These are phyloP conservation scores for Colletotrichum neosansevieriae DNA, from an alignment of 2,329 filamentous ascomycete genomes.

Conservation along the genomic window DNA sequence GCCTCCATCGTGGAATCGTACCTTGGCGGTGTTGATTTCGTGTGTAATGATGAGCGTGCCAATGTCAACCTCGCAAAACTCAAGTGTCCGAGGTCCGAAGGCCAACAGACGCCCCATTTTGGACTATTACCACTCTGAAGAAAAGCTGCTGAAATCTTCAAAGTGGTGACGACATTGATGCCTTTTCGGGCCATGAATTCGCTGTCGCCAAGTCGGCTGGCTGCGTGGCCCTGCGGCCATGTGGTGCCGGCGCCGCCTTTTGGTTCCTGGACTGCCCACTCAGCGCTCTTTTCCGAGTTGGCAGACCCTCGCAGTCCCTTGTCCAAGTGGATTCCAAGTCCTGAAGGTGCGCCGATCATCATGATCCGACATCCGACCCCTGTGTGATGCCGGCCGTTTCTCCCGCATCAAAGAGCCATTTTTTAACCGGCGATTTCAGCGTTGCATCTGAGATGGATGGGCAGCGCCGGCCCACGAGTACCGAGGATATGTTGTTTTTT, in stretches of 20 bases:
- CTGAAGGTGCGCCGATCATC: conserved; percentile 13
- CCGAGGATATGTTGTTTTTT: background rate
- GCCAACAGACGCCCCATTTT: background rate
- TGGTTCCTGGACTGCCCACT: conserved; percentile 4
- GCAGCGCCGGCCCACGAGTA: background rate
- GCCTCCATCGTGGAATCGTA: conserved; percentile 11
- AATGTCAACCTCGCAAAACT: conserved; percentile 35
- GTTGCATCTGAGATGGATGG: conserved; percentile 17
- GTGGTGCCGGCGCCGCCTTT: background rate
- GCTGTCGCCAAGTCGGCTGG: conserved; percentile 31
- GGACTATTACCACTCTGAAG: background rate
- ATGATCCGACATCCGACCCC: background rate
- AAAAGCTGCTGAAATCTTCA: background rate
- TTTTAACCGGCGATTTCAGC: conserved; percentile 26
- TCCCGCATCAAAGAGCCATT: conserved; percentile 7
- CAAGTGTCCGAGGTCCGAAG: conserved; percentile 40
- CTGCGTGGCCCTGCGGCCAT: conserved; percentile 1
- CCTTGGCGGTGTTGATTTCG: background rate
- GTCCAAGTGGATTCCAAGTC: conserved; percentile 13
- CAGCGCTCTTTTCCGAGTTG: background rate
- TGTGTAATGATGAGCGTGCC: conserved; percentile 36
- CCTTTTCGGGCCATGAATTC: conserved; percentile 32
- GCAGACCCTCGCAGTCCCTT: conserved; percentile 6
- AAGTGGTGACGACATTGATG: conserved; percentile 39
- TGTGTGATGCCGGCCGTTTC: conserved; percentile 1